Base-by-base conservation (phyloP, 2,329 filamentous ascomycete species). In the Colletotrichum tamarilloi region DNA sequence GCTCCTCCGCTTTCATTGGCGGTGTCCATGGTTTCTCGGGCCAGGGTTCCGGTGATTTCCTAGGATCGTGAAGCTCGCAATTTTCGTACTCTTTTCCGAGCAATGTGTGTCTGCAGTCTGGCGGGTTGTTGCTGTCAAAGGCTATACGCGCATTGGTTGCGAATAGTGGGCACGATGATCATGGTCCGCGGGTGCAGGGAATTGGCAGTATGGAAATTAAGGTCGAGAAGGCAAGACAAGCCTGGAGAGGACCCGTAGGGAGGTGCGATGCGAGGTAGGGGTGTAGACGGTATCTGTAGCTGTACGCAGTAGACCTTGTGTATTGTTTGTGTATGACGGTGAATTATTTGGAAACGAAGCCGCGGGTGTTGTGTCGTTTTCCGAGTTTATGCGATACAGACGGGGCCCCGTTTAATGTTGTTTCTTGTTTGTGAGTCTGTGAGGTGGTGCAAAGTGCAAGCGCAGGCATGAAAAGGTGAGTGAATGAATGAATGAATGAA, bases 1-100 rank as follows among this genome's bases (percentile, higher is more conserved):
- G 46, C 57, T 62, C 72, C 68, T 73, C 68, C 72, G 56, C 72
- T 72, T 55, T 63, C 72, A 22, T 30, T 49, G 30, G 58, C 55
- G 30, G 24, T 35, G 28, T 66, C 67, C 71, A 73, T 71, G 62
- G 22, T 22, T 63, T 62, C 56, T 28, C 14, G 55, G 67, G 67
- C 22, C 6, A 8, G 38, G 38, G 32, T 35, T 35, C 32, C 19
- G 38, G 14, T 57, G 67, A 30, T 26, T 53, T 49, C 53, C 62
- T 24, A 26, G 28, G 64, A 28, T 68, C 12, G 26, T n/a, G 30
- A 56, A 26, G 42, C 42, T 28, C 66, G 66, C 53, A 73, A 19
- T 26, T 30, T 42, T 65, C 70, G 70, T 70, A 70, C 60, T 52
- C 32, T 22, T 73, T 65, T 3, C 46, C 67, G 60, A 65, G 35